A percentile compares a stretch with the other conserved stretches of the same genome.
Evolutionary conservation across 345 rosid species (phyloP).

Genomic region (Citrus sp.): DNA sequence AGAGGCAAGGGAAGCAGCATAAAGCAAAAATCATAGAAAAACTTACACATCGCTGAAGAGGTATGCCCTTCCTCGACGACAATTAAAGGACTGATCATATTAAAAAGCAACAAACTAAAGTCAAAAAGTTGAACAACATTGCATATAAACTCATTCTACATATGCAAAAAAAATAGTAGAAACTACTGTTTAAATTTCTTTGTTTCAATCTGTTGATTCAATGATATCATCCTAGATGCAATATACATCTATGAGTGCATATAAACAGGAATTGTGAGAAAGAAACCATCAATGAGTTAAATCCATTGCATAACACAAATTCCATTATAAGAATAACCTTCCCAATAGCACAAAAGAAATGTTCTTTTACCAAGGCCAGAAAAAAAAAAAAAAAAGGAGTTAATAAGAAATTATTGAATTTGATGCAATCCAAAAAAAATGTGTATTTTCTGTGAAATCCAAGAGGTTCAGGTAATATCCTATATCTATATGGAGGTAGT

Average conservation of each 20-base stretch:
- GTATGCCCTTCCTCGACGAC: slow-evolving; percentile 43
- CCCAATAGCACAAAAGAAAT: background rate
- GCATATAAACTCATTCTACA: background rate
- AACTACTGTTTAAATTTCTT: background rate
- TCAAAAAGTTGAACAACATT: background rate
- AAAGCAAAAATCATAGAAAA: slow-evolving; percentile 3
- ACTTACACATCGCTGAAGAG: slow-evolving; percentile 46
- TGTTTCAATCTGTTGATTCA: background rate
- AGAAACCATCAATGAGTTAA: background rate
- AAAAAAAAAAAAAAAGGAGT: no score
- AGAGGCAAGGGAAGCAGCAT: background rate
- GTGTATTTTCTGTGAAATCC: background rate
- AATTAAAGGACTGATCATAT: slow-evolving; percentile 31
- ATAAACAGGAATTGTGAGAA: background rate
- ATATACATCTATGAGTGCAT: background rate
- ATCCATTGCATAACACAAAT: background rate
- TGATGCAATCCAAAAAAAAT: background rate
- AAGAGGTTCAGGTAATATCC: background rate
- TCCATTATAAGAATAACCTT: background rate
- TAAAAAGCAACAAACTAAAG: slow-evolving; percentile 14
- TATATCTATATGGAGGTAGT: no score
- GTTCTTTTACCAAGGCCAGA: no score
- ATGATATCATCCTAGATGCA: background rate
- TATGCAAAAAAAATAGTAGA: background rate
- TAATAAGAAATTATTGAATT: background rate